Evolutionary conservation across 148 eudicot genomes (phyloP), one percentile per base, ranked within the genome.

Genomic region (Oxyria digyna): DNA sequence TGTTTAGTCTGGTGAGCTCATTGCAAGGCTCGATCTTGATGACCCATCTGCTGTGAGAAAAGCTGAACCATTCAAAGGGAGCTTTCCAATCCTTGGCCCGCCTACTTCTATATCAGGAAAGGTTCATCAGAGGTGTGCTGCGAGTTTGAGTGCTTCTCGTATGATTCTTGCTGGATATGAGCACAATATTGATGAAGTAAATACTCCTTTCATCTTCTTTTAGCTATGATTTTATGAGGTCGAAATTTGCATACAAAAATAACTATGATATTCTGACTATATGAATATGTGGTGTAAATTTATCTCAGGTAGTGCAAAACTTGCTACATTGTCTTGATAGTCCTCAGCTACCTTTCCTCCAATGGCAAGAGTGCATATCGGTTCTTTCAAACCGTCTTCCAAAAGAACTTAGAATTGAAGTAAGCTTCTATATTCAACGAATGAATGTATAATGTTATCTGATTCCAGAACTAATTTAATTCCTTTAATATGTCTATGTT

Each of bases 21-120:
- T 95, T 62, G 97, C 91, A 57, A 87, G 85, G 64, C 97, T 95
- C 72, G 93, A 91, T 74, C 76, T 95, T 17, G 99, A 95, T 83
- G 99, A 95, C 76, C 99, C 99, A 75, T 95, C 99, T 27, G 97
- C 99, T 67, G 99, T 95, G 70, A 85, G 99, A 68, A 95, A 95
- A 87, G 97, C 99, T 40, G 99, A 95, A 77, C 99, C 96, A 69
- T 95, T 95, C 77, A 74, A 79, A 72, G 99, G 92, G 20, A 80
- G 82, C 75, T 95, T 95, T 73, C 99, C 99, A 4, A 18, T 84
- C 54, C 72, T 95, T 75, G 99, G 97, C 13, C 82, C 88, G 70
- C 91, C 99, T n/a, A 95, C 99, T 63, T 89, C 99, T 52, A 77
- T 95, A 69, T 88, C 97, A 69, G 99, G 89, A 75, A 95, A 95